Conservation (phyloP, 139 green algal genomes). For the Chlorella sp. region DNA sequence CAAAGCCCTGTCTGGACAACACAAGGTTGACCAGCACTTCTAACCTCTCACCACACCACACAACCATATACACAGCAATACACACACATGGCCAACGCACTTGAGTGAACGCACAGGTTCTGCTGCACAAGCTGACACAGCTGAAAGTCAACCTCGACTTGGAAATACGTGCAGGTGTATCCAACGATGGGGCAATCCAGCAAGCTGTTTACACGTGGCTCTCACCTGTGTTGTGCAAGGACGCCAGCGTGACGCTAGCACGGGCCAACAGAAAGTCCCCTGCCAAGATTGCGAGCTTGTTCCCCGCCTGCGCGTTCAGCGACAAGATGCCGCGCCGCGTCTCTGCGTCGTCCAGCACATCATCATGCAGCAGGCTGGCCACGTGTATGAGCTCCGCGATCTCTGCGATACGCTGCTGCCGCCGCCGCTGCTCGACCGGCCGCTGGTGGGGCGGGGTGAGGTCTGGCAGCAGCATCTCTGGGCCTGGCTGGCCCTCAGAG, state of each 20-base stretch:
- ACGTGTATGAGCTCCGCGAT: constrained; percentile 98
- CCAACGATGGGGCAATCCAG: no score
- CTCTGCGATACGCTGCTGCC: constrained; percentile 93
- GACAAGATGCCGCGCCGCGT: constrained; percentile 76
- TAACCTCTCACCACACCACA: no score
- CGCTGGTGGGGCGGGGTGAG: constrained; percentile 40
- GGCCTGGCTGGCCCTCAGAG: constrained; percentile 23
- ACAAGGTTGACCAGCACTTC: no score
- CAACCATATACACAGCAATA: no score
- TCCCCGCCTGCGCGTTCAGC: constrained; percentile 77
- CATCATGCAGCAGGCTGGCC: constrained; percentile 90
- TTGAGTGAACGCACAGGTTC: no score
- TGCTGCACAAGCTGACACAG: no score
- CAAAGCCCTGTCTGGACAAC: no score
- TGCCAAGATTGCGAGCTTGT: constrained; percentile 91
- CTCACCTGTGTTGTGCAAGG: constrained; percentile 76
- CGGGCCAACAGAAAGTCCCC: constrained; percentile 97
- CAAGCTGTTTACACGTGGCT: no score
- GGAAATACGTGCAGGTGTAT: no score
- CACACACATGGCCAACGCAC: no score
- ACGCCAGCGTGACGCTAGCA: constrained; percentile 84
- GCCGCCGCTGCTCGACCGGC: constrained; percentile 54
- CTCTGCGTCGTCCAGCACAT: constrained; percentile 91
- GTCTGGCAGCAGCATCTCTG: constrained; percentile 49
- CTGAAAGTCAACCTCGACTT: no score